Conservation (phyloP, 2,329 filamentous ascomycete genomes). For the Metarhizium guizhouense region DNA sequence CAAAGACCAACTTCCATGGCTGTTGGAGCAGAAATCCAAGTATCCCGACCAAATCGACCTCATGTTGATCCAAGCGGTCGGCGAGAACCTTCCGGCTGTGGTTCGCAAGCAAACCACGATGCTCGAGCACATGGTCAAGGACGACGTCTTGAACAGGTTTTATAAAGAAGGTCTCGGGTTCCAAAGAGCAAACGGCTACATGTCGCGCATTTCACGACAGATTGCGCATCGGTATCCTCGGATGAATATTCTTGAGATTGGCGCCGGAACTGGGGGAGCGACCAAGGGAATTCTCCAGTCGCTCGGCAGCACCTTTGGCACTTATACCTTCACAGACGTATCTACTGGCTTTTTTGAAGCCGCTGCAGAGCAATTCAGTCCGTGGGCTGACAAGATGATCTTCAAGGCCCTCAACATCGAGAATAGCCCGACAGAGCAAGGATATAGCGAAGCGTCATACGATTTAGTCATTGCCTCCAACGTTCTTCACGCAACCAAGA, state of each 20-base stretch:
- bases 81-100: neutral
- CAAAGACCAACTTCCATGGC: too few species aligned
- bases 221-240: slow-evolving; percentile 26
- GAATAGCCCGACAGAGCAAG: slow-evolving; percentile 18
- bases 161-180: neutral
- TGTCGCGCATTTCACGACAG: neutral
- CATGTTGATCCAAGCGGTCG: neutral
- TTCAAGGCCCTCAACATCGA: slow-evolving; percentile 16
- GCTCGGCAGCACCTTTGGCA: slow-evolving; percentile 18
- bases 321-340: slow-evolving; percentile 37
- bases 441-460: slow-evolving; percentile 18
- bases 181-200: too few species aligned
- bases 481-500: slow-evolving; percentile 27
- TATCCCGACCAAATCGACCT: too few species aligned
- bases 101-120: neutral
- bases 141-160: neutral
- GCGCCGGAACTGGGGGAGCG: slow-evolving; percentile 33
- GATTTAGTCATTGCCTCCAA: slow-evolving; percentile 29
- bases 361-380: too few species aligned
- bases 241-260: slow-evolving; percentile 30
- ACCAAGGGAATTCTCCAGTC: slow-evolving; percentile 25
- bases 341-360: slow-evolving; percentile 28
- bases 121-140: neutral
- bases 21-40: too few species aligned
- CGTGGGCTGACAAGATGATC: slow-evolving; percentile 1